Evolutionary conservation across 2,329 filamentous ascomycete genomes (phyloP), one percentile per base, ranked within the genome.

Genomic region (Diaporthe batatas): DNA sequence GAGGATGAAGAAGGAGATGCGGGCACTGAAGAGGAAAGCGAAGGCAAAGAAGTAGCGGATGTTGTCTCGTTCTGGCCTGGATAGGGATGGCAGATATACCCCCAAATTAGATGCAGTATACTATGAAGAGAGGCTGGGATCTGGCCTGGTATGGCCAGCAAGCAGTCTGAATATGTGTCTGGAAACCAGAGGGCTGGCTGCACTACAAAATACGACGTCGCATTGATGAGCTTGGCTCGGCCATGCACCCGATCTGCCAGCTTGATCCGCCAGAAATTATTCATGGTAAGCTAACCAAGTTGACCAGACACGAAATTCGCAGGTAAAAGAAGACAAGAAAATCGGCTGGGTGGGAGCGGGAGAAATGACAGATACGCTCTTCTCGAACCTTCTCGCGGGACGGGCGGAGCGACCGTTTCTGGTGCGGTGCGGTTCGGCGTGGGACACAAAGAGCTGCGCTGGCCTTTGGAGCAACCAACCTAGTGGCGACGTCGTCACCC

Each of bases 1-100:
- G 18, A 89, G 96, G 77, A 91, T 98, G 91, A 98, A 98, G 91
- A 98, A 98, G 91, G 96, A 98, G 86, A 89, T 96, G 70, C 87
- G 95, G 81, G 95, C 93, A 2, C 88, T 96, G 83, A 98, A 98
- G 90, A 90, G 95, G 78, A 80, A 88, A 73, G 80, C 85, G 34
- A 95, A 97, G 87, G 93, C 91, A n/a, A 62, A 84, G 92, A 90
- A 86, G 10, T 62, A 54, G 18, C 10, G 42, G 36, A 18, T 29
- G 1, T 2, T 67, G 2, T 4, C 0, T 4, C n/a, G 42, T 23
- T 21, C 2, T 54, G 55, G 47, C 21, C 42, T 53, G 10, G 25
- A 64, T 6, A 42, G 14, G 12, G 29, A 39, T 6, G n/a, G 47
- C 10, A 14, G 11, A 51, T 51, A 25, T 23, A 51, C 11, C 14